Conservation (phyloP, 805 yeast species). For the Saccharomycopsis vini region DNA sequence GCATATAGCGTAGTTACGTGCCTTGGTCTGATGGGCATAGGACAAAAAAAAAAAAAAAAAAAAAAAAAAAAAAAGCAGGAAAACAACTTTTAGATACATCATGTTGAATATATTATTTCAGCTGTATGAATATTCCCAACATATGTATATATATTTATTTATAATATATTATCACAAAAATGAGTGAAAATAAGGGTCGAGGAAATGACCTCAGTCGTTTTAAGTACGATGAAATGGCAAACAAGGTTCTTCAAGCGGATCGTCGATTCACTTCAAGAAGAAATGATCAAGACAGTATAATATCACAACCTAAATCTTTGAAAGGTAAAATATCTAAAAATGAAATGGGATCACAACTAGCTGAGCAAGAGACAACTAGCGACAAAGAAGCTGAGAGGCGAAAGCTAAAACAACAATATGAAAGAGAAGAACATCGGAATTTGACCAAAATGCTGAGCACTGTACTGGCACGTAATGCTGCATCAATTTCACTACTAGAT, state of each 20-base stretch:
- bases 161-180: too few species aligned
- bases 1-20: too few species aligned
- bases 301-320: slow-evolving; percentile 63
- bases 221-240: slow-evolving; percentile 68
- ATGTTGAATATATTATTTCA: too few species aligned
- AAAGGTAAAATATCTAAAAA: slow-evolving; percentile 55
- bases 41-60: too few species aligned
- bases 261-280: slow-evolving; percentile 38
- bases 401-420: slow-evolving; percentile 20
- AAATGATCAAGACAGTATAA: slow-evolving; percentile 38
- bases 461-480: too few species aligned
- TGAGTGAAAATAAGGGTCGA: too few species aligned
- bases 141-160: too few species aligned
- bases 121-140: too few species aligned
- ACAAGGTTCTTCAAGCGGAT: slow-evolving; percentile 59
- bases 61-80: too few species aligned
- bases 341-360: slow-evolving; percentile 58
- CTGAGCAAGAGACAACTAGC: slow-evolving; percentile 18
- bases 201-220: slow-evolving; percentile 26
- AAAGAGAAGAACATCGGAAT: slow-evolving; percentile 17
- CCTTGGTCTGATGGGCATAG: too few species aligned
- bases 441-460: slow-evolving; percentile 6
- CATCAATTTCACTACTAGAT: slow-evolving; percentile 28
- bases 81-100: too few species aligned
- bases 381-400: slow-evolving; percentile 19